Conservation (phyloP, 2,329 filamentous ascomycete species). For the Geosmithia putterillii region DNA sequence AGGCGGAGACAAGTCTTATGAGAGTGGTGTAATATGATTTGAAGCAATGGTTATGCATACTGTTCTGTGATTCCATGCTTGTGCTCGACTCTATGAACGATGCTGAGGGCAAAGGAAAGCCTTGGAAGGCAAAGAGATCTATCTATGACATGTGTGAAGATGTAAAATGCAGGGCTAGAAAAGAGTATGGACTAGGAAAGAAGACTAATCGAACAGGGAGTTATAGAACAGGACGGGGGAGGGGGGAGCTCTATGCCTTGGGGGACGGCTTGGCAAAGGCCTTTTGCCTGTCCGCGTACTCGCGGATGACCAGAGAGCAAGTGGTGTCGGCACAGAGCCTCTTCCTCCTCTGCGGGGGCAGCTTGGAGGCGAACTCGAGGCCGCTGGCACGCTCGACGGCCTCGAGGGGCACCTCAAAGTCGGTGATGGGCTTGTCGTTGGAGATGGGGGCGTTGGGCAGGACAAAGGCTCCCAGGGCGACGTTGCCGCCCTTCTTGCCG, state of each 20-base stretch:
- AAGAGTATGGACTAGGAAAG: neutral
- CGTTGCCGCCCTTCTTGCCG: conserved; percentile 53
- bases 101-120: neutral
- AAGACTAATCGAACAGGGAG: neutral
- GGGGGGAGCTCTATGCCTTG: conserved; percentile 6
- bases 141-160: neutral
- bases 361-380: conserved; percentile 74
- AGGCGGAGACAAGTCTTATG: too few species aligned
- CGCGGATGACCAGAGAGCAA: conserved; percentile 72
- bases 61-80: neutral
- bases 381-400: conserved; percentile 85
- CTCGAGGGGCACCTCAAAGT: conserved; percentile 94
- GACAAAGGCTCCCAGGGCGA: conserved; percentile 88
- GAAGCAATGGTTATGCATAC: neutral
- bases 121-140: neutral
- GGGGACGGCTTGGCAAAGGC: conserved; percentile 37
- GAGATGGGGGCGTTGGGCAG: conserved; percentile 82
- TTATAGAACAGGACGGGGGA: too few species aligned
- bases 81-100: neutral
- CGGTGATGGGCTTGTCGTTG: conserved; percentile 74
- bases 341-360: conserved; percentile 62
- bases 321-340: conserved; percentile 76
- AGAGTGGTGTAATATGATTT: too few species aligned
- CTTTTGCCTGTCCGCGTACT: conserved; percentile 56
- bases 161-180: neutral